These are phyloP conservation scores for Raphanus raphanistrum DNA, from an alignment of 345 rosid genomes.

Conservation along the genomic window DNA sequence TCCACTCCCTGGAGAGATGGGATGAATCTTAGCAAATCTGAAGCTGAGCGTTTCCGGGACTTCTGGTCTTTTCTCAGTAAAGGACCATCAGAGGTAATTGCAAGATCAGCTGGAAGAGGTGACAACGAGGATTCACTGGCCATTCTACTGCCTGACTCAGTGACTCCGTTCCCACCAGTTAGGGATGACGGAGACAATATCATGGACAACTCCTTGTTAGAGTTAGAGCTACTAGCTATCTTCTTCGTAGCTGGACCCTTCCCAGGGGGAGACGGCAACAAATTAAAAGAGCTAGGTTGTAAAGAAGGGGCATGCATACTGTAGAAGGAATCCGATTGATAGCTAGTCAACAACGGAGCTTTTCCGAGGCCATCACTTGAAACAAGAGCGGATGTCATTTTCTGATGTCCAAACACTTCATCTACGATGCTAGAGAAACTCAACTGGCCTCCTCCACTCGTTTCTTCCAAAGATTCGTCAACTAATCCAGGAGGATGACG, in stretches of 20 bases:
- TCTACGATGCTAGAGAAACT: slow-evolving; percentile 85
- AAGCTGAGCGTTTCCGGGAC: slow-evolving; percentile 64
- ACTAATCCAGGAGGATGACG: slow-evolving; percentile 59
- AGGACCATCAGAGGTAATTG: slow-evolving; percentile 44
- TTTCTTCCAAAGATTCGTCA: slow-evolving; percentile 55
- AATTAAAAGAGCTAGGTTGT: slow-evolving; percentile 54
- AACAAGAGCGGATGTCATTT: slow-evolving; percentile 53
- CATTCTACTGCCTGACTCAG: slow-evolving; percentile 30
- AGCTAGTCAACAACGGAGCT: slow-evolving; percentile 42
- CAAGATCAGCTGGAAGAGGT: slow-evolving; percentile 57
- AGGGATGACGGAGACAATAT: slow-evolving; percentile 66
- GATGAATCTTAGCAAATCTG: slow-evolving; percentile 70
- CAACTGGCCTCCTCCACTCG: slow-evolving; percentile 50
- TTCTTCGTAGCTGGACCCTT: slow-evolving; percentile 51
- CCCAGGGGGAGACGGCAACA: slow-evolving; percentile 54
- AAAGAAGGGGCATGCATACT: slow-evolving; percentile 46
- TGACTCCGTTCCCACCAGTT: slow-evolving; percentile 44
- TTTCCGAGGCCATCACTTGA: slow-evolving; percentile 34
- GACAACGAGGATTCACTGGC: background rate
- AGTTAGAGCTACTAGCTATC: slow-evolving; percentile 61
- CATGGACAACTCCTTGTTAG: slow-evolving; percentile 73
- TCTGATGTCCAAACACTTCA: slow-evolving; percentile 90
- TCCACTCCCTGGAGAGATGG: slow-evolving; percentile 74
- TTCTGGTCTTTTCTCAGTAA: slow-evolving; percentile 48
- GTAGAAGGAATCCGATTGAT: slow-evolving; percentile 60